These are phyloP conservation scores for Schizophyllum amplum DNA, from an alignment of 1,284 basidiomycete genomes.

Conservation along the genomic window DNA sequence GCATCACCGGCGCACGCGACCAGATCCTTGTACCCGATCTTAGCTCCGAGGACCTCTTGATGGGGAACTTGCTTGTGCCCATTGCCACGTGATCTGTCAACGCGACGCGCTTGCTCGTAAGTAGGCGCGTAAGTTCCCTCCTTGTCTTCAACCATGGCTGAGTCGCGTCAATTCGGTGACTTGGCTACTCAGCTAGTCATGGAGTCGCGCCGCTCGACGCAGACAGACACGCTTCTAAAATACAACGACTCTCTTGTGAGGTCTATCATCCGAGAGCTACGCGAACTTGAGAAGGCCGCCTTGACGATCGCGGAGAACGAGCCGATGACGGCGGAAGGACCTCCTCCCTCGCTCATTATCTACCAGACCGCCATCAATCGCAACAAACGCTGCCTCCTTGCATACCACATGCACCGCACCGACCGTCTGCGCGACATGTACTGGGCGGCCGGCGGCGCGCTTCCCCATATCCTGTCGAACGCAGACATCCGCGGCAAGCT, in stretches of 20 bases:
- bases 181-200: conserved; percentile 82
- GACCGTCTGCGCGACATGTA: conserved; percentile 80
- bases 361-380: conserved; percentile 83
- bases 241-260: conserved; percentile 90
- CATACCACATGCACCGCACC: conserved; percentile 83
- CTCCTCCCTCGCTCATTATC: conserved; percentile 71
- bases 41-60: too few species aligned
- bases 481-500: conserved; percentile 72
- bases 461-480: conserved; percentile 78
- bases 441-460: conserved; percentile 89
- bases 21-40: too few species aligned
- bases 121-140: not conserved
- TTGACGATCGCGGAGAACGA: conserved; percentile 23
- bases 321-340: conserved; percentile 22
- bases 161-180: conserved; percentile 65
- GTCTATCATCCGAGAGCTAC: conserved; percentile 83
- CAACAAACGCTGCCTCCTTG: conserved; percentile 90
- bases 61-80: too few species aligned
- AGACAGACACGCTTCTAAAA: conserved; percentile 79
- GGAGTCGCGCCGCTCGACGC: conserved; percentile 78
- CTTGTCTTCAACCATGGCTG: conserved; percentile 21
- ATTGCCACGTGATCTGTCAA: not conserved
- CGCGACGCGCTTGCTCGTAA: too few species aligned
- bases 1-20: too few species aligned
- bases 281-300: conserved; percentile 71